Base-by-base conservation (phyloP, 768 basidiomycete genomes). In the Hygrocybe coccinea region DNA sequence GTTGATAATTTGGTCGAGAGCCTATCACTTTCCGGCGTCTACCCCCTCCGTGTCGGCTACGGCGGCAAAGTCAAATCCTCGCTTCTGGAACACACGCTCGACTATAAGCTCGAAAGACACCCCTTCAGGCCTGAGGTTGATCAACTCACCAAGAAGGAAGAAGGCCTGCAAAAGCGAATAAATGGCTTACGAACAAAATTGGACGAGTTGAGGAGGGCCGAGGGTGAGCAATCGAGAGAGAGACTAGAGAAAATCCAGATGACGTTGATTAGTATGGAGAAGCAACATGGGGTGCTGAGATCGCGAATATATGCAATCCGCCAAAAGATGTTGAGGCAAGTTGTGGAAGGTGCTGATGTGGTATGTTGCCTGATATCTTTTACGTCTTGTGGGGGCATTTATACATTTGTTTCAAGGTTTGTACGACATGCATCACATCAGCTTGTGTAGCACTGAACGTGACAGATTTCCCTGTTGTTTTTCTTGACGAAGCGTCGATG, bases 401-500 rank as follows among this genome's bases (percentile, higher is more conserved):
- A 21, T 15, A 54, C 2, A 41, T 8, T 51, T 44, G 47, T 55
- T 24, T 56, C 12, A 62, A 88, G 85, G 83, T 94, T 54, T 94
- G 92, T 67, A 90, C 92, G 11, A 95, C 92, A 2, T 93, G 90
- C 66, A 82, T 95, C 49, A 86, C 89, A 0, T 81, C 91, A 12
- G 89, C 85, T 9, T 83, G 82, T 19, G 67, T 71, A 17, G 76
- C 82, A 0, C 70, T 94, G 52, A 82, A 83, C 56, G 79, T 86
- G 6, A 76, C 84, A 15, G 95, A 97, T 66, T 95, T 97, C 64
- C 94, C 94, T 2, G 82, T 95, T 33, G 93, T 97, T 1, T 94
- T 95, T 63, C 71, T 97, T 12, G 95, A 97, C 65, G 94, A 97
- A 69, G 95, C 95, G 1, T 91, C 90, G 7, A 95, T 97, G 92